Evolutionary conservation across 1,284 basidiomycete genomes (phyloP).

Genomic region (Mycosarcoma mackinlayi): DNA sequence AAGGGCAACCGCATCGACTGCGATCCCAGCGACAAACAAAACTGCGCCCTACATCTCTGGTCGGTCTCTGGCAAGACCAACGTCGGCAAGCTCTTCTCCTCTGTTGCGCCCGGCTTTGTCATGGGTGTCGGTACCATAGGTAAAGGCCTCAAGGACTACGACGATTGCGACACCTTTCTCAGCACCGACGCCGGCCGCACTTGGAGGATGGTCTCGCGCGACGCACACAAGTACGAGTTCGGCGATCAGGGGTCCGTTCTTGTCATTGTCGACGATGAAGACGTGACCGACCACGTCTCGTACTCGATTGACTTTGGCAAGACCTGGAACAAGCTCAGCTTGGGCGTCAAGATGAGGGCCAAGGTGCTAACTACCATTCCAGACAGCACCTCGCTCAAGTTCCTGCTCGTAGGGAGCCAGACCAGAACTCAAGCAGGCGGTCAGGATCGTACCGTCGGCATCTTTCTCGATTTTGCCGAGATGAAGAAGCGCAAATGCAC

Average conservation of each 20-base stretch:
- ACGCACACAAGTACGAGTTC: constrained; percentile 94
- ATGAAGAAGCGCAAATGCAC: constrained; percentile 79
- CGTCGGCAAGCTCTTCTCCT: constrained; percentile 91
- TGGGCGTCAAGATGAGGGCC: constrained; percentile 81
- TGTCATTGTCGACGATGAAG: constrained; percentile 87
- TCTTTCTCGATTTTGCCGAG: constrained; percentile 86
- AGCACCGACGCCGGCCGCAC: constrained; percentile 87
- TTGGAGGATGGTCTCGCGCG: constrained; percentile 82
- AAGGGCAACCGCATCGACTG: constrained; percentile 77
- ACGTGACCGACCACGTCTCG: constrained; percentile 77
- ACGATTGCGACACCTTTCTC: constrained; percentile 92
- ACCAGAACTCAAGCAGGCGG: constrained; percentile 75
- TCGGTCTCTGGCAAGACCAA: constrained; percentile 92
- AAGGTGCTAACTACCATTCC: constrained; percentile 87
- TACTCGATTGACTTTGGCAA: constrained; percentile 89
- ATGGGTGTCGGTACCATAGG: constrained; percentile 95
- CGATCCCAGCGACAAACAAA: constrained; percentile 73
- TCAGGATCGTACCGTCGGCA: constrained; percentile 75
- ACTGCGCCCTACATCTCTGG: constrained; percentile 88
- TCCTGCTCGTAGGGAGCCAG: constrained; percentile 86
- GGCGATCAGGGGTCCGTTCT: constrained; percentile 87
- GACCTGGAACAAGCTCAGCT: constrained; percentile 79
- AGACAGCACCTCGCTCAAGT: constrained; percentile 87
- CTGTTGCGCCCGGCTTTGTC: constrained; percentile 89
- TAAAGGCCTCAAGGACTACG: constrained; percentile 77